A percentile compares a stretch with the other conserved stretches of the same genome.
Evolutionary conservation across 768 basidiomycete genomes (phyloP).

Genomic region (Lactarius pseudohatsudake): DNA sequence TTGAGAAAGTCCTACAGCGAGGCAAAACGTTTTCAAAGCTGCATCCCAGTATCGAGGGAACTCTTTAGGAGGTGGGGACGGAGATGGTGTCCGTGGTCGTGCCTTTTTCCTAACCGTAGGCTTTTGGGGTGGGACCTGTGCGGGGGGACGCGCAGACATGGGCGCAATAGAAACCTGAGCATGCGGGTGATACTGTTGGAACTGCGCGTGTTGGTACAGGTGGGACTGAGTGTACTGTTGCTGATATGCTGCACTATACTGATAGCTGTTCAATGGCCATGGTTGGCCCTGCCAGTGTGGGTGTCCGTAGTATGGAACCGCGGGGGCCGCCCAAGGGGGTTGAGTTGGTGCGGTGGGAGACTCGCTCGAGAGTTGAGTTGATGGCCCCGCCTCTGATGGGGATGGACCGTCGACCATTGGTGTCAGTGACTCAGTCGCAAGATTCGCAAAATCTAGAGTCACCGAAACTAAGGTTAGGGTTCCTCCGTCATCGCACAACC

Average conservation of each 20-base stretch:
- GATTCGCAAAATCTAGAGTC: background rate
- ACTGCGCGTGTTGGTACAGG: slow-evolving; percentile 19
- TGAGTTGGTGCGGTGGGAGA: slow-evolving; percentile 18
- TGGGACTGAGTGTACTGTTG: slow-evolving; percentile 22
- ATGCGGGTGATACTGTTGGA: slow-evolving; percentile 23
- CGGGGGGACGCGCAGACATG: slow-evolving; percentile 1
- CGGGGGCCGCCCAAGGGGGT: slow-evolving; percentile 4
- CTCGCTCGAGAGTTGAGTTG: slow-evolving; percentile 7
- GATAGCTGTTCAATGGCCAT: slow-evolving; percentile 28
- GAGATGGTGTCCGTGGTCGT: slow-evolving; percentile 19
- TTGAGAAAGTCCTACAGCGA: slow-evolving; percentile 32
- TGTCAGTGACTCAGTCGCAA: background rate
- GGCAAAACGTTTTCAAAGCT: slow-evolving; percentile 27
- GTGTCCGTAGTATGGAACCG: slow-evolving; percentile 32
- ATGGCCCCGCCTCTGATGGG: slow-evolving; percentile 20
- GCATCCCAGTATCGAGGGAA: slow-evolving; percentile 30
- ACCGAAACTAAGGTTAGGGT: slow-evolving; percentile 20
- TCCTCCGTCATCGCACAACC: background rate
- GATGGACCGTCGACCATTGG: slow-evolving; percentile 28
- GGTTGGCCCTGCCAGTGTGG: slow-evolving; percentile 31
- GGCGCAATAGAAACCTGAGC: background rate
- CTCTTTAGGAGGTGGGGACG: slow-evolving; percentile 26
- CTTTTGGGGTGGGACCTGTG: slow-evolving; percentile 3
- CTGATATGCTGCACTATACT: slow-evolving; percentile 26
- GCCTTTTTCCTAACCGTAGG: slow-evolving; percentile 14